Evolutionary conservation across 176 grass and related monocot genomes (phyloP).

Genomic region (Musa itinerans): DNA sequence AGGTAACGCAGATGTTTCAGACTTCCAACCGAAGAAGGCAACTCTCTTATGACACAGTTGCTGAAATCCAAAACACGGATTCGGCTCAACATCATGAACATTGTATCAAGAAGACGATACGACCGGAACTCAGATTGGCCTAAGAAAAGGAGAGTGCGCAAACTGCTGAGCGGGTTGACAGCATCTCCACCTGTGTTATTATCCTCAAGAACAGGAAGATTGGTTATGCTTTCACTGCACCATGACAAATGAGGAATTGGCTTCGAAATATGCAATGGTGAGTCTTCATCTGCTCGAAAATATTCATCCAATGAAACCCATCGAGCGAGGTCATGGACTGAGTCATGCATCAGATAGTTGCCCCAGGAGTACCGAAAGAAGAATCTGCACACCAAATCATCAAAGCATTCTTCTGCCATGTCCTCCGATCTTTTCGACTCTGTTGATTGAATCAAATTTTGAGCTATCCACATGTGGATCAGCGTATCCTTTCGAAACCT

Average conservation of each 20-base stretch:
- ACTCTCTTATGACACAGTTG: background rate
- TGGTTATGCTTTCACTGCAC: too few species aligned
- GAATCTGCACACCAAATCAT: background rate
- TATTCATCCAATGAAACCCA: background rate
- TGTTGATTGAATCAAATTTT: background rate
- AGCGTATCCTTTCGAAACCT: background rate
- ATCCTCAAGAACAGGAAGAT: too few species aligned
- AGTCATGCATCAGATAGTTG: background rate
- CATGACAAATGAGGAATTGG: too few species aligned
- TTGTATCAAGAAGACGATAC: background rate
- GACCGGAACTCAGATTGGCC: too few species aligned
- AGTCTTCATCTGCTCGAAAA: too few species aligned
- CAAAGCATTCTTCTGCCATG: background rate
- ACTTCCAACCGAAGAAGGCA: background rate
- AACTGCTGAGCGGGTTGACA: too few species aligned
- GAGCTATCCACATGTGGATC: background rate
- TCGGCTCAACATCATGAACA: background rate
- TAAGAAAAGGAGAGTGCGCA: too few species aligned
- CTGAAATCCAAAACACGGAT: background rate
- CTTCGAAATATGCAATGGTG: too few species aligned
- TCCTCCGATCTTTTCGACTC: background rate
- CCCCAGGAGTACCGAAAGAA: background rate
- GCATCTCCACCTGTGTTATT: too few species aligned
- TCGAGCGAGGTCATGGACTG: background rate
- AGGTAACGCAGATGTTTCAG: background rate